Evolutionary conservation across 495 filamentous ascomycete genomes (phyloP), one percentile per base, ranked within the genome.

Genomic region (Aspergillus coremiiformis): DNA sequence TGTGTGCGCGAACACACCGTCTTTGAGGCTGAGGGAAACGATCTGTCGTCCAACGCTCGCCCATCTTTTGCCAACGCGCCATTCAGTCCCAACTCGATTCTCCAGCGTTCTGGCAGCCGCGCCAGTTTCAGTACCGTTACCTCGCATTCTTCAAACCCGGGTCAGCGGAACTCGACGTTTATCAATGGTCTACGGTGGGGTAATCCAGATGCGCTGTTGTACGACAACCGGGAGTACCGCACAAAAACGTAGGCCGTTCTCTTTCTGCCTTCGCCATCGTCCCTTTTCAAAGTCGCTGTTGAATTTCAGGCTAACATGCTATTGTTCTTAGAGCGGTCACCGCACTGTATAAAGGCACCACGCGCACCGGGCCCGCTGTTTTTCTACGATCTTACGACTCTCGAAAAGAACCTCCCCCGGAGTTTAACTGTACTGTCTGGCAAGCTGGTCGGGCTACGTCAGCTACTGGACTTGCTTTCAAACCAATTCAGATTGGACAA

Each of bases 351-450:
- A 92, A 87, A 68, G 90, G 89, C 21, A 88, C 85, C 0, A 71
- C 71, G 11, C 81, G 76, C 53, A 82, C 80, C 14, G 81, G 79
- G 12, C 68, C 78, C 8, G 77, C 90, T 0, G 83, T 84, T 2
- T 66, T 98, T 46, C 71, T 98, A 44, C 84, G 93, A 26, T 96
- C 93, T 9, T 98, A 97, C 61, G 91, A 95, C 57, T 96, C 94
- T 21, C 81, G 89, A 54, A 89, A 86, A 66, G 92, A 97, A 66
- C 85, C 90, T 0, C 79, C 89, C 4, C 86, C 91, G 0, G 89
- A 94, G 64, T 87, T 88, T 52, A 83, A 94, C 59, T 95, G 90
- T 66, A 94, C 80, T 12, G 89, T 98, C 47, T 98, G 93, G 93
- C 80, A 98, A 67, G 93, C 93, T 4, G 93, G 93, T 7, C 83